A percentile compares a stretch with the other conserved stretches of the same genome.
These are phyloP conservation scores for Bacidia gigantensis DNA, from an alignment of 495 filamentous ascomycete species.

Conservation along the genomic window DNA sequence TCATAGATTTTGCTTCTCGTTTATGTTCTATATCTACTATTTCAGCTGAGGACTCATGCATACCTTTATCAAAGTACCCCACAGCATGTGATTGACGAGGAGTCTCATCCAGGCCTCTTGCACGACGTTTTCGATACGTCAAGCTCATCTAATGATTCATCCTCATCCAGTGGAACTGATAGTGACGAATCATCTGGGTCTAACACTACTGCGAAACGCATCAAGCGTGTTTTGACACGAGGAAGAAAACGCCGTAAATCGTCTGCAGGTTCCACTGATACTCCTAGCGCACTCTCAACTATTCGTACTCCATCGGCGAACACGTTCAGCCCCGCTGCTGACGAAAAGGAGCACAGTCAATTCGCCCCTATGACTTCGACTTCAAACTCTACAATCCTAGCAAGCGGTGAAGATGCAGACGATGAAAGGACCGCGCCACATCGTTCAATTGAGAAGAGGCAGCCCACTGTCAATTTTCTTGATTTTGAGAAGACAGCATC, in stretches of 20 bases:
- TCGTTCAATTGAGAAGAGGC: neutral
- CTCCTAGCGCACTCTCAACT: constrained; percentile 28
- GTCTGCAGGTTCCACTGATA: constrained; percentile 54
- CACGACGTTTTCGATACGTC: constrained; percentile 65
- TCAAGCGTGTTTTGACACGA: constrained; percentile 51
- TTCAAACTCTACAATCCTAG: constrained; percentile 22
- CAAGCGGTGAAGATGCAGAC: constrained; percentile 35
- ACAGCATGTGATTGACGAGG: constrained; percentile 78
- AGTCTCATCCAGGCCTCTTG: constrained; percentile 71
- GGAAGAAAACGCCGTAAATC: constrained; percentile 58
- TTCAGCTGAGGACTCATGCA: constrained; percentile 82
- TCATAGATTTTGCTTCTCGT: constrained; percentile 59
- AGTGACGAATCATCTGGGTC: constrained; percentile 54
- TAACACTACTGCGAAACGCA: constrained; percentile 57
- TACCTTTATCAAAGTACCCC: constrained; percentile 87
- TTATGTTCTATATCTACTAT: constrained; percentile 73
- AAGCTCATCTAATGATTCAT: constrained; percentile 43
- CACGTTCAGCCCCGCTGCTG: constrained; percentile 26
- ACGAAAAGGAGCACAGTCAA: constrained; percentile 24
- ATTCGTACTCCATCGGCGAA: constrained; percentile 29
- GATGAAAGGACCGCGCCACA: constrained; percentile 20
- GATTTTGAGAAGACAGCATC: constrained; percentile 30
- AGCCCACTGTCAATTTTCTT: constrained; percentile 22
- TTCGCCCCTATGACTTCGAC: constrained; percentile 12
- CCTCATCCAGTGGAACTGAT: constrained; percentile 46